These are phyloP conservation scores for Rasamsonia emersonii DNA, from an alignment of 2,329 filamentous ascomycete species.

Conservation along the genomic window DNA sequence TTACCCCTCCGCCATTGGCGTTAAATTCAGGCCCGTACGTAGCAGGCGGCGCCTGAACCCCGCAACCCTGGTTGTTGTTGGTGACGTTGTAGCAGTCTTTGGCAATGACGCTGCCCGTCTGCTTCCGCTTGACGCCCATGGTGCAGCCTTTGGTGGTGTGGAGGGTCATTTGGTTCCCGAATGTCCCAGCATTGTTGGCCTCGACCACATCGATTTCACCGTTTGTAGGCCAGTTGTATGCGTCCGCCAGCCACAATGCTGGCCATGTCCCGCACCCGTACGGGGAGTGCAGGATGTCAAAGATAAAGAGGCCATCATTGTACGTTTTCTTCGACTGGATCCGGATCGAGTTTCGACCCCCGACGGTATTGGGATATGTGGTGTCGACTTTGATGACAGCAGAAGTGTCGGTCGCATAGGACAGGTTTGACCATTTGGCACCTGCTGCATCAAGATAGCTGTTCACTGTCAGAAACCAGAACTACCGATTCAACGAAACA, in stretches of 20 bases:
- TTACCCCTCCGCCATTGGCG: constrained; percentile 43
- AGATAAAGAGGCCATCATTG: constrained; percentile 57
- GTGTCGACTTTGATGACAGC: constrained; percentile 56
- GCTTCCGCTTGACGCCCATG: constrained; percentile 45
- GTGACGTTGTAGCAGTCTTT: constrained; percentile 45
- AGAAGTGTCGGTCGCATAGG: constrained; percentile 46
- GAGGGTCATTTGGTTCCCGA: constrained; percentile 52
- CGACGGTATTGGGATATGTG: constrained; percentile 48
- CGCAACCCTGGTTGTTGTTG: constrained; percentile 50
- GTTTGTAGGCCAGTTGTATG: constrained; percentile 52
- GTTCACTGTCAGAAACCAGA: constrained; percentile 1
- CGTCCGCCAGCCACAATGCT: constrained; percentile 57
- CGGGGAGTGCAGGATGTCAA: constrained; percentile 56
- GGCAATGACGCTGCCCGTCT: constrained; percentile 38
- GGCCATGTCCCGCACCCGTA: constrained; percentile 58
- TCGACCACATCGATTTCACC: constrained; percentile 60
- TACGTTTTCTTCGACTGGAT: constrained; percentile 54
- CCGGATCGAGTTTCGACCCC: constrained; percentile 55
- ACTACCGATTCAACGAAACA: constrained; percentile 11
- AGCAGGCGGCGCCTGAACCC: constrained; percentile 36
- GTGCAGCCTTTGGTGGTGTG: constrained; percentile 51
- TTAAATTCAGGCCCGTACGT: constrained; percentile 50
- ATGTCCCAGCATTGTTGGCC: constrained; percentile 45
- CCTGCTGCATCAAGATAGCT: constrained; percentile 34
- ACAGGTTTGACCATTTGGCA: constrained; percentile 45